phyloP scores from a whole-genome alignment of 768 basidiomycete species.

The Sarcodon sp. region DNA sequence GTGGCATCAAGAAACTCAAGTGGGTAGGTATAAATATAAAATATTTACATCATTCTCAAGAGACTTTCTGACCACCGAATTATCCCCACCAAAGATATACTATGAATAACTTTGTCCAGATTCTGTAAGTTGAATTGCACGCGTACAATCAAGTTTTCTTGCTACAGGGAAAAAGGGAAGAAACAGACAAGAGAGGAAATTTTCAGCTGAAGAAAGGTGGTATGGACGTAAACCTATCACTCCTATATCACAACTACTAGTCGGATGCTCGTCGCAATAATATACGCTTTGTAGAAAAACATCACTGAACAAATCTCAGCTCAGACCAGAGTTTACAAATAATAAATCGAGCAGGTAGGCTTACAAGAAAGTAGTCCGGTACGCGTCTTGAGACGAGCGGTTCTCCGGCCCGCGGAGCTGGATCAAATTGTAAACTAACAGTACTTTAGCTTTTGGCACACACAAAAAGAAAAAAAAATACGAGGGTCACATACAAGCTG shows the following conservation, averaged over 20 bases:
- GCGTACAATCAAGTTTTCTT: too few species aligned
- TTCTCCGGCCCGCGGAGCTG: slow-evolving; percentile 96
- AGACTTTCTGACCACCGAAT: too few species aligned
- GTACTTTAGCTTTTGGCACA: too few species aligned
- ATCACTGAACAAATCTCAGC: background rate
- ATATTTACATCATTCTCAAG: too few species aligned
- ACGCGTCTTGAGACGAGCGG: slow-evolving; percentile 93
- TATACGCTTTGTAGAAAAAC: background rate
- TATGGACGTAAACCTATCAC: background rate
- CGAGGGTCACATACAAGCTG: slow-evolving; percentile 55
- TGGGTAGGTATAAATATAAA: too few species aligned
- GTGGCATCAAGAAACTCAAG: too few species aligned
- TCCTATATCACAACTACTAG: background rate
- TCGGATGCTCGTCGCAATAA: background rate
- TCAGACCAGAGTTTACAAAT: background rate
- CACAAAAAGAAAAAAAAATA: slow-evolving; percentile 3
- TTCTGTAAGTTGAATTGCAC: too few species aligned
- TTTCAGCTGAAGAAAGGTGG: background rate
- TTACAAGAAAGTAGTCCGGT: slow-evolving; percentile 87
- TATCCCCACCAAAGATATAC: too few species aligned
- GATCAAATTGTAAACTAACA: slow-evolving; percentile 95
- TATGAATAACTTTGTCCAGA: too few species aligned
- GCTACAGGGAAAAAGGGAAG: background rate
- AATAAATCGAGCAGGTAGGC: slow-evolving; percentile 11
- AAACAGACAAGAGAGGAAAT: background rate